Conservation (phyloP, 768 basidiomycete species). For the Tubosaeta brunneosetosa region DNA sequence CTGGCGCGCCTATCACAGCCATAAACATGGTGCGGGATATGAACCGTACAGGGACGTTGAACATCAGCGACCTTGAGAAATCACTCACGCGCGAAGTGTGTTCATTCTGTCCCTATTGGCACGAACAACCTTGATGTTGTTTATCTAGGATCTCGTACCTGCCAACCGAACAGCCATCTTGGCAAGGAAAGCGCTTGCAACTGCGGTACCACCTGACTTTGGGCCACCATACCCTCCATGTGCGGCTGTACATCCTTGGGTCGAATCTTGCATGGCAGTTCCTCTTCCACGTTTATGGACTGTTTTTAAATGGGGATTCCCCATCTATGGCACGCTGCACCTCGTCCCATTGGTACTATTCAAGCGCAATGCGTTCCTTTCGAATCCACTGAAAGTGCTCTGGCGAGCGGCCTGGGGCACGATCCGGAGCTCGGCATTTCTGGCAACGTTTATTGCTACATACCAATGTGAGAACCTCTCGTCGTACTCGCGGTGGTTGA, state of each 20-base stretch:
- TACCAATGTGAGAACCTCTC: slow-evolving; percentile 62
- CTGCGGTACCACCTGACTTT: slow-evolving; percentile 35
- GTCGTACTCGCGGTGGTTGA: not conserved
- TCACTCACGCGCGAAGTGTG: slow-evolving; percentile 48
- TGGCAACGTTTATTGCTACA: slow-evolving; percentile 76
- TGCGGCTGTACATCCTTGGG: slow-evolving; percentile 72
- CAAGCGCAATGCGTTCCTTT: slow-evolving; percentile 60
- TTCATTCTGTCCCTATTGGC: not conserved
- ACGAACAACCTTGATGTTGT: not conserved
- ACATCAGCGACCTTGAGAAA: slow-evolving; percentile 52
- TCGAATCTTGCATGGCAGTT: slow-evolving; percentile 46
- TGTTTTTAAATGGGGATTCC: slow-evolving; percentile 81
- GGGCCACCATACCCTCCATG: slow-evolving; percentile 58
- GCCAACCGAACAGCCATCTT: slow-evolving; percentile 48
- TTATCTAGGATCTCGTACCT: slow-evolving; percentile 48
- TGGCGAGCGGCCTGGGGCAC: slow-evolving; percentile 66
- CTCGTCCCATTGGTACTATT: slow-evolving; percentile 84
- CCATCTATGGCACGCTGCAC: slow-evolving; percentile 85
- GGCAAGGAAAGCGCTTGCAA: slow-evolving; percentile 36
- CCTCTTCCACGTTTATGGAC: slow-evolving; percentile 58
- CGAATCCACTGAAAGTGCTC: slow-evolving; percentile 64
- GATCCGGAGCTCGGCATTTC: slow-evolving; percentile 78
- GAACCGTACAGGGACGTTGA: slow-evolving; percentile 52
- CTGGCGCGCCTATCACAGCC: slow-evolving; percentile 55
- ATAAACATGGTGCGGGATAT: slow-evolving; percentile 59